Evolutionary conservation across 2,329 filamentous ascomycete genomes (phyloP).

Genomic region (Sporothrix brasiliensis): DNA sequence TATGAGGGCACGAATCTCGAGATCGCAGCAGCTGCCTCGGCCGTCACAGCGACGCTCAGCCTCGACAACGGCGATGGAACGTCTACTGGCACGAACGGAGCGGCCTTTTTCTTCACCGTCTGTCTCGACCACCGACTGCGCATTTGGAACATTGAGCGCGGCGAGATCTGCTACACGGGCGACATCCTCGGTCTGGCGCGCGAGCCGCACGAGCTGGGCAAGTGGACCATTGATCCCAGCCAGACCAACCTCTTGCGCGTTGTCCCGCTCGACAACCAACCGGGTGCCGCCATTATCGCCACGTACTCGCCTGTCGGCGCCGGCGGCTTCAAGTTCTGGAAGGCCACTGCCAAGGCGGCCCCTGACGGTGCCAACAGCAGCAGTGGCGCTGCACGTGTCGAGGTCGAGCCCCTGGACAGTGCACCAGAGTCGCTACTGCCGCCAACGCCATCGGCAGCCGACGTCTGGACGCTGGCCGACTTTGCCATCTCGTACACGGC

Average conservation of each 20-base stretch:
- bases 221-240: slow-evolving; percentile 76
- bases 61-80: slow-evolving; percentile 48
- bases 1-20: slow-evolving; percentile 69
- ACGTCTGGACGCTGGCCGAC: slow-evolving; percentile 78
- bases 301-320: slow-evolving; percentile 87
- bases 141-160: slow-evolving; percentile 85
- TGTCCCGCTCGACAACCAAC: slow-evolving; percentile 54
- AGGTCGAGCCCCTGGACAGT: slow-evolving; percentile 61
- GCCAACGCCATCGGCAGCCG: slow-evolving; percentile 68
- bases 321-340: slow-evolving; percentile 95
- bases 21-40: slow-evolving; percentile 66
- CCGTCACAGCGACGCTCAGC: slow-evolving; percentile 57
- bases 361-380: slow-evolving; percentile 47
- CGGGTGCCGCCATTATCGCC: slow-evolving; percentile 63
- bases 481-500: slow-evolving; percentile 65
- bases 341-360: slow-evolving; percentile 62
- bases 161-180: slow-evolving; percentile 72
- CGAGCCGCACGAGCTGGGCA: slow-evolving; percentile 68
- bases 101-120: slow-evolving; percentile 70
- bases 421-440: slow-evolving; percentile 66
- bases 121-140: slow-evolving; percentile 87
- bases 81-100: not conserved
- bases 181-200: slow-evolving; percentile 74
- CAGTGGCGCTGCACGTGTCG: slow-evolving; percentile 48
- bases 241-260: slow-evolving; percentile 77